Conservation (phyloP, 805 yeast genomes). For the Candida gorgasii region DNA sequence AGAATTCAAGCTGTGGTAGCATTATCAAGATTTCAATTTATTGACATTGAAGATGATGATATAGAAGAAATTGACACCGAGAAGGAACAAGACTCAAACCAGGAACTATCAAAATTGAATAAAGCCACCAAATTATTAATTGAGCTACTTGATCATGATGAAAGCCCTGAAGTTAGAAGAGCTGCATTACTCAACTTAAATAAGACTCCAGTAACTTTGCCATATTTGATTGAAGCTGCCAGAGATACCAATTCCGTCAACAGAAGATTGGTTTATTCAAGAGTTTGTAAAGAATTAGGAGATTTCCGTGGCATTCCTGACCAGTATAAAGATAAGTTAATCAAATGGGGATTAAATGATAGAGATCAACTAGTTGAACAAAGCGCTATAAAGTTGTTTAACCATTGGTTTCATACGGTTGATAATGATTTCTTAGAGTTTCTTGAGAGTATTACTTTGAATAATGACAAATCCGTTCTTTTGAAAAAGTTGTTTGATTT, state of each 20-base stretch:
- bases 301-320: conserved; percentile 55
- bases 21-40: conserved; percentile 69
- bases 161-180: conserved; percentile 85
- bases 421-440: conserved; percentile 72
- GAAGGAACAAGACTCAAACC: conserved; percentile 26
- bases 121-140: conserved; percentile 20
- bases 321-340: conserved; percentile 60
- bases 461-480: conserved; percentile 45
- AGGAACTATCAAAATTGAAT: conserved; percentile 8
- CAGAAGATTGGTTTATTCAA: conserved; percentile 70
- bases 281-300: conserved; percentile 66
- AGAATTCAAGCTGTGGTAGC: conserved; percentile 85
- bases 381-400: conserved; percentile 72
- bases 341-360: conserved; percentile 86
- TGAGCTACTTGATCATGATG: conserved; percentile 53
- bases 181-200: conserved; percentile 75
- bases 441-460: conserved; percentile 69
- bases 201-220: conserved; percentile 52
- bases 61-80: conserved; percentile 35
- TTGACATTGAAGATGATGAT: conserved; percentile 30
- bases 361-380: conserved; percentile 71
- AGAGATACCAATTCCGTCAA: conserved; percentile 73
- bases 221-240: conserved; percentile 73
- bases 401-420: conserved; percentile 71
- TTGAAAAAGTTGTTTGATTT: conserved; percentile 61